phyloP scores from a whole-genome alignment of 768 basidiomycete species.

The Hortiboletus flavorubellus region DNA sequence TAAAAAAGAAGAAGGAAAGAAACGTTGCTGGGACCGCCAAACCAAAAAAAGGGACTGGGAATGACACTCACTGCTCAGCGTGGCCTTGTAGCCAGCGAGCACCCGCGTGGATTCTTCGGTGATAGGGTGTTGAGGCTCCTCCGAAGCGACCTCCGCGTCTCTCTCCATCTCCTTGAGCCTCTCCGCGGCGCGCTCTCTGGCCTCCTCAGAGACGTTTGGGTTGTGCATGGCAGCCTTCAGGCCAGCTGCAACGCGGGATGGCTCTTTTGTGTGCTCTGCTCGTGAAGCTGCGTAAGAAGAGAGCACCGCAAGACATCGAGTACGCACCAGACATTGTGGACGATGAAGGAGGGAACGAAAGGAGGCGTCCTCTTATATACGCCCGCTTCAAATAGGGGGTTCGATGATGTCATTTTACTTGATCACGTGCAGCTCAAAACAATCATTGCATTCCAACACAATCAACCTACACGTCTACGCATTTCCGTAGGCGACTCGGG shows the following conservation, averaged over 20 bases:
- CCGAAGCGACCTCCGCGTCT: conserved; percentile 1
- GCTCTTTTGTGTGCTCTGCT: conserved; percentile 36
- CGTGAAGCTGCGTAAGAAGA: neutral
- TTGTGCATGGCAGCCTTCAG: conserved; percentile 58
- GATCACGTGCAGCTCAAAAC: conserved; percentile 11
- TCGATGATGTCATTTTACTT: neutral
- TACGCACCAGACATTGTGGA: conserved; percentile 15
- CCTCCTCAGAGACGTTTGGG: conserved; percentile 53
- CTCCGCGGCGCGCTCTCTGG: conserved; percentile 46
- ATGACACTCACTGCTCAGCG: conserved; percentile 38
- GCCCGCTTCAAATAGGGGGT: conserved; percentile 10
- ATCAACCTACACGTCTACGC: conserved; percentile 26
- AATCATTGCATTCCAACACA: conserved; percentile 1
- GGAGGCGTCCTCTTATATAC: neutral
- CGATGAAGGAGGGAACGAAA: neutral
- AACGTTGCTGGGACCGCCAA: neutral
- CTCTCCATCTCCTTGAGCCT: conserved; percentile 42
- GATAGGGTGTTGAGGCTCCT: neutral
- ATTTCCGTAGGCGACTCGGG: conserved; percentile 25
- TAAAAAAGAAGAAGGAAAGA: too few species aligned
- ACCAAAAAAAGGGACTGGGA: too few species aligned
- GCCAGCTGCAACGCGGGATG: conserved; percentile 50
- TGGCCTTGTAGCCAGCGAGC: conserved; percentile 50
- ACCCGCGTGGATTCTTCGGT: conserved; percentile 19
- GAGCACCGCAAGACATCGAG: rapidly evolving